These are phyloP conservation scores for Fremontodendron californicum DNA, from an alignment of 345 rosid species.

Conservation along the genomic window DNA sequence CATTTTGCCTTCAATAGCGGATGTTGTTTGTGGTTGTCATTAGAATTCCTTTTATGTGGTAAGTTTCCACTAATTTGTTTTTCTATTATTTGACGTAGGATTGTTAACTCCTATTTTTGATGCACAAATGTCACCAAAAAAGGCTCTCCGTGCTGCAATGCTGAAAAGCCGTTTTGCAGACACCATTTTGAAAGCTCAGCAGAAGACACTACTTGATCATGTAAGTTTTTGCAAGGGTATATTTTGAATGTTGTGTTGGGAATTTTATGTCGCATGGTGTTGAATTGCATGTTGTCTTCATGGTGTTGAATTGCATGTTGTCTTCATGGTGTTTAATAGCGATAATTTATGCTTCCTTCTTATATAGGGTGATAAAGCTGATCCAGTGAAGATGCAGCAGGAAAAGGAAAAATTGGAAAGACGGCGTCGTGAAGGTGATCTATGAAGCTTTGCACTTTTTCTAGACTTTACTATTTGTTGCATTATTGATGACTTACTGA, in stretches of 20 bases:
- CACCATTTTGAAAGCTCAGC: no score
- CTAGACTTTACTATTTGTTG: background rate
- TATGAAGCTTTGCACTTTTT: background rate
- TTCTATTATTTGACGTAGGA: slow-evolving; percentile 28
- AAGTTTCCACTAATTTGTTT: background rate
- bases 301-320: background rate
- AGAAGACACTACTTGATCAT: slow-evolving; percentile 51
- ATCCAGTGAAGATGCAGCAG: slow-evolving; percentile 47
- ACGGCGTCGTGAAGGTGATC: slow-evolving; percentile 67
- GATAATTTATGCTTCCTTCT: background rate
- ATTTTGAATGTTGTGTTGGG: background rate
- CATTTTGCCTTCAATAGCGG: background rate
- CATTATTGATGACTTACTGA: background rate
- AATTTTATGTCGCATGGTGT: background rate
- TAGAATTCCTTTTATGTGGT: background rate
- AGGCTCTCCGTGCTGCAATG: slow-evolving; percentile 77
- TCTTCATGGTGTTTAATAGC: background rate
- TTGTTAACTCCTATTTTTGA: slow-evolving; percentile 36
- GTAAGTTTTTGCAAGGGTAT: slow-evolving; percentile 29
- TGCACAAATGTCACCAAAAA: slow-evolving; percentile 56
- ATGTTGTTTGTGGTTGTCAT: background rate
- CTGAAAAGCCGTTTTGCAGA: no score
- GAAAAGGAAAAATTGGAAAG: slow-evolving; percentile 65
- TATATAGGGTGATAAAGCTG: slow-evolving; percentile 57
- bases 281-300: background rate